Base-by-base conservation (phyloP, 306 rosid genomes). In the Mimosa pudica region DNA sequence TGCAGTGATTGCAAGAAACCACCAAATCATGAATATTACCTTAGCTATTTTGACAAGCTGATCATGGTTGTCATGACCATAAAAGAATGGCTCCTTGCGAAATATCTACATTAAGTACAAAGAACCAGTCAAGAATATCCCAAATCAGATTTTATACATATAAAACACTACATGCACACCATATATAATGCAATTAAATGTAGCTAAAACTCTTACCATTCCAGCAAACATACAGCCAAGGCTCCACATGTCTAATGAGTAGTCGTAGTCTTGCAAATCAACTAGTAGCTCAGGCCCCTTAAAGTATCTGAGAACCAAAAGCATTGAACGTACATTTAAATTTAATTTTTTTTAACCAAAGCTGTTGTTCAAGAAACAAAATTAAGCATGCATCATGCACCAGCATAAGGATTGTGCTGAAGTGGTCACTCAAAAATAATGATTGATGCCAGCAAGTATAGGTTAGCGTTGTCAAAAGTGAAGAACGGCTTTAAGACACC, bases 201-300 rank as follows among this genome's bases (percentile, higher is more conserved):
- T 48, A 41, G 76, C 78, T 44, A 73, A 18, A 85, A 80, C 81
- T 77, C 90, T 90, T 78, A 96, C 99, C 98, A 96, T 96, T 87
- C 99, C 99, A 58, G 99, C 98, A 87, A 96, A 96, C 99, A 96
- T 96, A 86, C 99, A 96, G 79, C 99, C 98, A 70, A 96, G 98
- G 88, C 99, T 96, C 99, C 99, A 93, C 96, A 96, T 91, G 86
- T 96, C 98, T 82, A 96, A 88, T 71, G 96, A 89, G 84, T 93
- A 93, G 84, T 92, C 96, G 49, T 92, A 92, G 74, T 92, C 97
- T 89, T 92, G 96, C 85, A 92, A 85, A 87, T 90, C 96, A 79
- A 90, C 97, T 46, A 92, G 90, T 79, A 92, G 96, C 85, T 90
- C 96, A 11, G 97, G 96, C 66, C 97, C 97, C 89, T 92, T 92